A percentile compares a stretch with the other conserved stretches of the same genome.
phyloP scores from a whole-genome alignment of 495 filamentous ascomycete species.

The Parachaetomium inaequale region DNA sequence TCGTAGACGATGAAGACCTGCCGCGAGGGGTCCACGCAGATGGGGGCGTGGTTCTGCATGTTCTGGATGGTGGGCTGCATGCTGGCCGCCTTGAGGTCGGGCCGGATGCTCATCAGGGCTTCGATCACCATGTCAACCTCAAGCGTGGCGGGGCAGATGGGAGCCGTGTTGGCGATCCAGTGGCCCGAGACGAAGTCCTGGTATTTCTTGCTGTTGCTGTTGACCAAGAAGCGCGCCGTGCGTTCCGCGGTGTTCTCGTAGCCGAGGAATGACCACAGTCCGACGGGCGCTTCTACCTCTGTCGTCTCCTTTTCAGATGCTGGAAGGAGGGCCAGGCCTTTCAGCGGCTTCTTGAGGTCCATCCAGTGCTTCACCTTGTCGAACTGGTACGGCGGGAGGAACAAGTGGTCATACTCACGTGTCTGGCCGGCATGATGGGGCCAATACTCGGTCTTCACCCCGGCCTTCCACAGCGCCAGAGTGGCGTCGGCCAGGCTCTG shows the following conservation, averaged over 20 bases:
- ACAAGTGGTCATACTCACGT: constrained; percentile 26
- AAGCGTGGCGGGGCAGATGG: constrained; percentile 49
- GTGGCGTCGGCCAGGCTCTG: constrained; percentile 43
- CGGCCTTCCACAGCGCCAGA: constrained; percentile 46
- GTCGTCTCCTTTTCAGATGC: constrained; percentile 11
- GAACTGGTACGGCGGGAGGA: constrained; percentile 46
- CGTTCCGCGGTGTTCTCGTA: constrained; percentile 38
- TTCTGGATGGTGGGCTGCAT: neutral
- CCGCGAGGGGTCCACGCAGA: neutral
- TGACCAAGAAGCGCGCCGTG: constrained; percentile 45
- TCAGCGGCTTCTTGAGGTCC: constrained; percentile 27
- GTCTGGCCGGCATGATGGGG: constrained; percentile 41
- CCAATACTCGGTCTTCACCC: constrained; percentile 36
- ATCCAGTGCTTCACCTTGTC: constrained; percentile 37
- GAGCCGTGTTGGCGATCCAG: constrained; percentile 44
- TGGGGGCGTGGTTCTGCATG: neutral
- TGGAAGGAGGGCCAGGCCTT: neutral
- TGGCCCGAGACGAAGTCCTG: constrained; percentile 41
- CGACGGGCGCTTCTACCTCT: constrained; percentile 1
- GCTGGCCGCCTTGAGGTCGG: constrained; percentile 31
- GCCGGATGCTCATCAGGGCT: constrained; percentile 40
- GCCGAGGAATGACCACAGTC: constrained; percentile 41
- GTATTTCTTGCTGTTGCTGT: constrained; percentile 42
- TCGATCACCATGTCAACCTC: constrained; percentile 50
- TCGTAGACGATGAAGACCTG: neutral